A percentile compares a stretch with the other conserved stretches of the same genome.
Conservation (phyloP, 257 asterid genomes). For the Catharanthus roseus region DNA sequence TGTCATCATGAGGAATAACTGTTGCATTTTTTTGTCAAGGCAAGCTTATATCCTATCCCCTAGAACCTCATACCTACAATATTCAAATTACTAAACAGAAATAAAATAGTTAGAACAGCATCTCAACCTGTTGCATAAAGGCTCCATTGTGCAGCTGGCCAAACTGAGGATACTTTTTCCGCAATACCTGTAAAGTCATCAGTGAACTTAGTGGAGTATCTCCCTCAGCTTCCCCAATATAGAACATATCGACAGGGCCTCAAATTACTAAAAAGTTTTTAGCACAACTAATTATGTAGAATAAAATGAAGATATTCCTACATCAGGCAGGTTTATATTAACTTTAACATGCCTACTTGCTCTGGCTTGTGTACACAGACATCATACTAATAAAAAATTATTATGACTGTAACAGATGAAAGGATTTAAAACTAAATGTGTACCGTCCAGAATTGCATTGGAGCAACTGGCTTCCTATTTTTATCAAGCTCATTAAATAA, state of each 20-base stretch:
- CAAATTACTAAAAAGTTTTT: background rate
- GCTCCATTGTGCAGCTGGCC: constrained; percentile 94
- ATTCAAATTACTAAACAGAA: background rate
- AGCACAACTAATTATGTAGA: background rate
- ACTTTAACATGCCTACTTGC: background rate
- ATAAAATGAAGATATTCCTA: constrained; percentile 1
- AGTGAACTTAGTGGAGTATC: background rate
- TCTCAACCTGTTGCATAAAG: constrained; percentile 90
- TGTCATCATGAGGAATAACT: constrained; percentile 11
- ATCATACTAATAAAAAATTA: background rate
- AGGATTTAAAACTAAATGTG: background rate
- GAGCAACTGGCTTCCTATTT: constrained; percentile 91
- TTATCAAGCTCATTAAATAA: constrained; percentile 80
- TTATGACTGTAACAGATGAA: background rate
- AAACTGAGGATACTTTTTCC: constrained; percentile 95
- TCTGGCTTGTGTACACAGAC: background rate
- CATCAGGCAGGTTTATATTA: background rate
- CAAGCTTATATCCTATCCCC: background rate
- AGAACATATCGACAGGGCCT: background rate
- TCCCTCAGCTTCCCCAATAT: background rate
- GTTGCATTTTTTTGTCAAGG: background rate
- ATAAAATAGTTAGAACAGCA: constrained; percentile 9
- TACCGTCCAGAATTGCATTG: constrained; percentile 90
- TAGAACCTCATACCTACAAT: background rate
- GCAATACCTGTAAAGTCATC: constrained; percentile 53